Percentiles rank a stretch among this genome's conserved stretches.
These are phyloP conservation scores for Manihot esculenta DNA, from an alignment of 441 rosid genomes.

Conservation along the genomic window DNA sequence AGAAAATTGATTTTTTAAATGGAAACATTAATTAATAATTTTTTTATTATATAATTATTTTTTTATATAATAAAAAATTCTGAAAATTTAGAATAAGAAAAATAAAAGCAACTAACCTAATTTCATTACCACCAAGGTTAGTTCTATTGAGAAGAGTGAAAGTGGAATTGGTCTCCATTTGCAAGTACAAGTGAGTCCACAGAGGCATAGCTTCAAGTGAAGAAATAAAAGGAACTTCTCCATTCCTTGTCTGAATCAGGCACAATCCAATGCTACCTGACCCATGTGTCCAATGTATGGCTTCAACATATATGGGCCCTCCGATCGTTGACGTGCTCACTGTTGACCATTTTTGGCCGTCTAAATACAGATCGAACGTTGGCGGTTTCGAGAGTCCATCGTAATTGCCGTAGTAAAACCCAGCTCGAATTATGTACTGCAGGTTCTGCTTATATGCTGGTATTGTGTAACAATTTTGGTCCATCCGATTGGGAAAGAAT, in stretches of 20 bases:
- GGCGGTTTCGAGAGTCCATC: conserved; percentile 25
- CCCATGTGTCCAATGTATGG: not conserved
- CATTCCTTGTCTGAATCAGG: conserved; percentile 13
- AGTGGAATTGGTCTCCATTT: conserved; percentile 2
- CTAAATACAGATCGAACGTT: conserved; percentile 26
- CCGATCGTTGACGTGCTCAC: conserved; percentile 6
- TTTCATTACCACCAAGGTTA: conserved; percentile 20
- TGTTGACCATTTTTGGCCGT: conserved; percentile 28
- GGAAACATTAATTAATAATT: no score
- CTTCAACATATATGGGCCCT: conserved; percentile 13
- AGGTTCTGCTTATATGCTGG: conserved; percentile 8
- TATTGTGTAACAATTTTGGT: conserved; percentile 26
- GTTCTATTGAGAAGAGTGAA: conserved; percentile 18
- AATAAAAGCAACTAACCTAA: conserved; percentile 14
- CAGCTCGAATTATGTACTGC: conserved; percentile 28
- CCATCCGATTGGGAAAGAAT: conserved; percentile 24
- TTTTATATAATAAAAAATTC: not conserved
- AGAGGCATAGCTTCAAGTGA: conserved; percentile 19
- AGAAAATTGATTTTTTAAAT: no score
- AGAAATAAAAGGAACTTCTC: conserved; percentile 30
- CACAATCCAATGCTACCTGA: conserved; percentile 20
- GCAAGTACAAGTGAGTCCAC: conserved; percentile 9
- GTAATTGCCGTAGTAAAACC: conserved; percentile 32
- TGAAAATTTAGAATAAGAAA: no score
- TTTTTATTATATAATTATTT: no score